A percentile compares a stretch with the other conserved stretches of the same genome.
Conservation (phyloP, 202 grass and related monocot species). For the Digitaria exilis region DNA sequence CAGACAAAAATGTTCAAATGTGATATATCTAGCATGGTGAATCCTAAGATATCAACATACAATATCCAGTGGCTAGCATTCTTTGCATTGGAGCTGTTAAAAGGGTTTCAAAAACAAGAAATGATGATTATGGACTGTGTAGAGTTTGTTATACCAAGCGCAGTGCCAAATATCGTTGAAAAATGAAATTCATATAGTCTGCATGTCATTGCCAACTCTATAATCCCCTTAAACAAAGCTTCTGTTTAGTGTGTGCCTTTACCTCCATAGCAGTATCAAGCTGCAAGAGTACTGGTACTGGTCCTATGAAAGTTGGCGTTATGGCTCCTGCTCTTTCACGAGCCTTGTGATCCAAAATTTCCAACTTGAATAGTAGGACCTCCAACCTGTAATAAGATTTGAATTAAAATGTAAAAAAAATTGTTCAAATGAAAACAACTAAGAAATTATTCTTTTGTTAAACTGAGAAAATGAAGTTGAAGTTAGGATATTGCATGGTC, state of each 20-base stretch:
- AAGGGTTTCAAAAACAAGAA: conserved; percentile 8
- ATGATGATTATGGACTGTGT: neutral
- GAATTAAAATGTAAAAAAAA: conserved; percentile 28
- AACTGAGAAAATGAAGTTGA: neutral
- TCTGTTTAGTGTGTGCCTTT: conserved; percentile 37
- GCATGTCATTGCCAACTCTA: conserved; percentile 11
- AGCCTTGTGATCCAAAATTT: conserved; percentile 95
- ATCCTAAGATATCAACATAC: conserved; percentile 16
- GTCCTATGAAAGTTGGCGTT: conserved; percentile 74
- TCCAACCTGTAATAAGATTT: conserved; percentile 72
- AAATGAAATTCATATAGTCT: conserved; percentile 1
- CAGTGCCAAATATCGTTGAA: neutral
- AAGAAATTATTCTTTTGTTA: neutral
- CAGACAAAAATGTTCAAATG: neutral
- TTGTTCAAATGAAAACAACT: neutral
- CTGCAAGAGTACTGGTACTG: conserved; percentile 91
- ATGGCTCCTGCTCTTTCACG: conserved; percentile 94
- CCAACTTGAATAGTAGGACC: conserved; percentile 90
- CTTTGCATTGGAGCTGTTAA: conserved; percentile 8
- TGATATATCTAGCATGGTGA: neutral
- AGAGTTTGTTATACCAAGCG: neutral
- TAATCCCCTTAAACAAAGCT: conserved; percentile 6
- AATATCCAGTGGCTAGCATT: neutral
- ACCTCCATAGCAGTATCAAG: conserved; percentile 89
- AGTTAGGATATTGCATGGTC: neutral